These are phyloP conservation scores for Pseudodiploospora longispora DNA, from an alignment of 2,329 filamentous ascomycete genomes.

Conservation along the genomic window DNA sequence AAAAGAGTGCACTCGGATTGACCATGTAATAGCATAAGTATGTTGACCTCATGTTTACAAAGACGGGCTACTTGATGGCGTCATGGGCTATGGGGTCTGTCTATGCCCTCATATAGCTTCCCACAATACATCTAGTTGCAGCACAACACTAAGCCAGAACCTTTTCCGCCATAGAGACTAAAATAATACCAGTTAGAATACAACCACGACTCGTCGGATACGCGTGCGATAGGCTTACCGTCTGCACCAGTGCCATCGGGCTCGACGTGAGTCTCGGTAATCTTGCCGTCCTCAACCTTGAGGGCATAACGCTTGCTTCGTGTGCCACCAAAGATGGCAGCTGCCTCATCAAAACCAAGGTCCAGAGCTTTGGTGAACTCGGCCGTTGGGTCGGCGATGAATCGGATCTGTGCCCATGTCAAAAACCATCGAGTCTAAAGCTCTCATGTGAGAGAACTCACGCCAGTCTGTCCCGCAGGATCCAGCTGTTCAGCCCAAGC, in stretches of 20 bases:
- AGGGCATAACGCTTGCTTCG: slow-evolving; percentile 86
- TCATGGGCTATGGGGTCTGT: no score
- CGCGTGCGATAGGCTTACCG: slow-evolving; percentile 41
- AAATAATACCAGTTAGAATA: neutral
- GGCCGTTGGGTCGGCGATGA: slow-evolving; percentile 73
- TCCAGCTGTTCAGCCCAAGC: slow-evolving; percentile 78
- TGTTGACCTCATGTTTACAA: no score
- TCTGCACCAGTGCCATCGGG: slow-evolving; percentile 79
- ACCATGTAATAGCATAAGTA: no score
- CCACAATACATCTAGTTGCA: neutral
- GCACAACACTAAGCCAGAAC: slow-evolving; percentile 29
- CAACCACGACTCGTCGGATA: neutral
- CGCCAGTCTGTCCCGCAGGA: slow-evolving; percentile 63
- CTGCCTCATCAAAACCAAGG: slow-evolving; percentile 65
- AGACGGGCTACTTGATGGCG: no score
- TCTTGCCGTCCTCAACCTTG: slow-evolving; percentile 74
- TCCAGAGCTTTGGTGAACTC: slow-evolving; percentile 79
- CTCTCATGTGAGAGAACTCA: slow-evolving; percentile 40
- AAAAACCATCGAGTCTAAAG: neutral
- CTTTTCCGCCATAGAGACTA: slow-evolving; percentile 45
- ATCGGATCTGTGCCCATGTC: slow-evolving; percentile 58
- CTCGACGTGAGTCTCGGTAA: slow-evolving; percentile 74
- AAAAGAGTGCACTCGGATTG: no score
- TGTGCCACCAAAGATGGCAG: slow-evolving; percentile 70
- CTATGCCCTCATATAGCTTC: no score